Base-by-base conservation (phyloP, 2,329 filamentous ascomycete genomes). In the Monilinia polystroma region DNA sequence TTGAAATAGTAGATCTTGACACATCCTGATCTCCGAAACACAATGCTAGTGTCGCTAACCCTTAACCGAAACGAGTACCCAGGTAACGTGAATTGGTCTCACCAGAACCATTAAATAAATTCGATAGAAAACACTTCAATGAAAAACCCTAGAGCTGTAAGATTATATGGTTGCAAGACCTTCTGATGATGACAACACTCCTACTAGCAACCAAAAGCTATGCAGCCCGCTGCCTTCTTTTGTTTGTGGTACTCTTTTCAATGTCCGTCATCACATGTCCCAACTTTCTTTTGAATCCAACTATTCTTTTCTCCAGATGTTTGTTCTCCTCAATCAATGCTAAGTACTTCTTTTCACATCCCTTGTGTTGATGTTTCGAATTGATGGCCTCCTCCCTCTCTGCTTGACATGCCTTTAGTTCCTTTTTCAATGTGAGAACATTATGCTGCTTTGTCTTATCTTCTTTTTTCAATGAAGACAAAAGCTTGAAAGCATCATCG, bases 1-100 rank as follows among this genome's bases (percentile, higher is more conserved):
- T 12, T 20, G 1, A 1, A 0, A n/a, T 38, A 26, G 16, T 26
- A 18, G 5, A 3, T 12, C 1, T 14, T 3, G 0, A 38, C n/a
- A 51, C 8, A 1, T 35, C 6, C 18, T 59, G 11, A 59, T 8
- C 11, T 12, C n/a, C 1, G 10, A 59, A 35, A 11, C 2, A 59
- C 7, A 35, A 23, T 4, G 2, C 29, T 26, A 60, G n/a, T 41
- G 58, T 62, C 58, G 58, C 58, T 62, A 62, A 62, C 45, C 58
- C 58, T 62, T 51, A 41, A 62, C 4, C 32, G 14, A 51, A 51
- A 20, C 20, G 10, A 20, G 4, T 26, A 4, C 5, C 4, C 4
- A 12, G 14, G 18, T 4, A 51, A 23, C 26, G 20, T 23, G n/a
- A 14, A 23, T 8, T 7, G 8, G 23, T 14, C 5, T 6, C 20